phyloP scores from a whole-genome alignment of 2,329 filamentous ascomycete species.

The Ploettnerulaceae sp. region DNA sequence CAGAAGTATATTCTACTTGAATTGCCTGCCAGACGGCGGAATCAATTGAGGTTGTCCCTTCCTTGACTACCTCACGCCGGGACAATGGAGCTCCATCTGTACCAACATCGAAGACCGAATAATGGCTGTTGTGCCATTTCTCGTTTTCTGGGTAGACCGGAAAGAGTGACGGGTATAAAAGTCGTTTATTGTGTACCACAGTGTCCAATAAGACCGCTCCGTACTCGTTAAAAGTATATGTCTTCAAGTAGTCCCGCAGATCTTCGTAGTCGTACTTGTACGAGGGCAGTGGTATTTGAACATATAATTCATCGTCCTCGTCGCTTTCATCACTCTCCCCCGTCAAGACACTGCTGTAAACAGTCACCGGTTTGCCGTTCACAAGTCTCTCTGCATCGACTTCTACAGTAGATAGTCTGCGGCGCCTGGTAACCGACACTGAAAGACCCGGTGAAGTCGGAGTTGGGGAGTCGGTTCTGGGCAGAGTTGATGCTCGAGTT shows the following conservation, averaged over 20 bases:
- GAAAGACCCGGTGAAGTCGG: constrained; percentile 4
- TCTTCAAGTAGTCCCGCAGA: constrained; percentile 41
- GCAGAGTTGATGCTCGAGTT: constrained; percentile 4
- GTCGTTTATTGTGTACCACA: constrained; percentile 20
- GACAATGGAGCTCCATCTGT: constrained; percentile 26
- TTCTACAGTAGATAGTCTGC: constrained; percentile 16
- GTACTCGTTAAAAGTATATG: constrained; percentile 39
- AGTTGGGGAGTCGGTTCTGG: constrained; percentile 1
- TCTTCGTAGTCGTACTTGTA: constrained; percentile 40
- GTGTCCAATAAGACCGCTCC: constrained; percentile 38
- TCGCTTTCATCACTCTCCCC: constrained; percentile 37
- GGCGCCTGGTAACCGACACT: constrained; percentile 1
- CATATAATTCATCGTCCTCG: constrained; percentile 37
- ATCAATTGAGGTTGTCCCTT: constrained; percentile 24
- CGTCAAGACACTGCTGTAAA: constrained; percentile 21
- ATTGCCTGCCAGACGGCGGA: constrained; percentile 27
- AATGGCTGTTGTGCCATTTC: constrained; percentile 25
- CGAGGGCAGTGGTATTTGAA: constrained; percentile 37
- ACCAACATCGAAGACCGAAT: constrained; percentile 29
- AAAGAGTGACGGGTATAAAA: constrained; percentile 21
- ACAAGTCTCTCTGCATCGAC: constrained; percentile 10
- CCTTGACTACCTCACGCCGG: constrained; percentile 19
- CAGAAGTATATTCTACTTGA: constrained; percentile 12
- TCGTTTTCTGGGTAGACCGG: constrained; percentile 21
- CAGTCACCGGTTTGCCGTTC: constrained; percentile 12